Evolutionary conservation across 192 early-diverging fungal genomes (phyloP).

Genomic region (Haplosporangium gracile): DNA sequence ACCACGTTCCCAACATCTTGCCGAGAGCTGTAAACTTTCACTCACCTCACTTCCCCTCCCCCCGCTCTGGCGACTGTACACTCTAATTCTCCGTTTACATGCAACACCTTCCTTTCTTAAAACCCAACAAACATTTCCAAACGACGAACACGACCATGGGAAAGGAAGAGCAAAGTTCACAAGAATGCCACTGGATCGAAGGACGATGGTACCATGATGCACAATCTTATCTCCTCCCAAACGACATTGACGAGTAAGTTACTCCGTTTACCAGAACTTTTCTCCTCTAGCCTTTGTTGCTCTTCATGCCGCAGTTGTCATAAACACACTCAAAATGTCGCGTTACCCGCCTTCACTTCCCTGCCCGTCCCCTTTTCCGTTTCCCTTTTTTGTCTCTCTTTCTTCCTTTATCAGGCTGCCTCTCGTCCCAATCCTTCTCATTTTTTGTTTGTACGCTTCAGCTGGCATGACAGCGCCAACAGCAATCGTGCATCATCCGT

Average conservation of each 20-base stretch:
- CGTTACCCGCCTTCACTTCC: neutral
- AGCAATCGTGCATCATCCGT: neutral
- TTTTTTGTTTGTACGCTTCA: neutral
- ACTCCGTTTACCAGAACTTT: neutral
- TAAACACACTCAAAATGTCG: neutral
- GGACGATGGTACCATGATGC: constrained; percentile 43
- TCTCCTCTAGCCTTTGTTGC: neutral
- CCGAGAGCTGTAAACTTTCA: too few species aligned
- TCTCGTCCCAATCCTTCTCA: neutral
- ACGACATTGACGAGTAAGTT: constrained; percentile 53
- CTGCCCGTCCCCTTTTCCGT: neutral
- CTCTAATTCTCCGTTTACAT: neutral
- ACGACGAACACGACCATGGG: neutral
- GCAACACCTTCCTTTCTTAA: neutral
- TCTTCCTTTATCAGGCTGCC: neutral
- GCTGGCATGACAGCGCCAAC: neutral
- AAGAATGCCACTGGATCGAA: constrained; percentile 48
- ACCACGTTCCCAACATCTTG: too few species aligned
- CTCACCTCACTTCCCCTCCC: too few species aligned
- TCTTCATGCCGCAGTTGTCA: neutral
- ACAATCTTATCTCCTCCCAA: constrained; percentile 42
- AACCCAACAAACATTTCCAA: neutral
- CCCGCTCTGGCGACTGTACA: too few species aligned
- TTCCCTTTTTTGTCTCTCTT: neutral
- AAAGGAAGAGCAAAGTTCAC: neutral